phyloP scores from a whole-genome alignment of 2,329 filamentous ascomycete species.

The Aspergillus uvarum region DNA sequence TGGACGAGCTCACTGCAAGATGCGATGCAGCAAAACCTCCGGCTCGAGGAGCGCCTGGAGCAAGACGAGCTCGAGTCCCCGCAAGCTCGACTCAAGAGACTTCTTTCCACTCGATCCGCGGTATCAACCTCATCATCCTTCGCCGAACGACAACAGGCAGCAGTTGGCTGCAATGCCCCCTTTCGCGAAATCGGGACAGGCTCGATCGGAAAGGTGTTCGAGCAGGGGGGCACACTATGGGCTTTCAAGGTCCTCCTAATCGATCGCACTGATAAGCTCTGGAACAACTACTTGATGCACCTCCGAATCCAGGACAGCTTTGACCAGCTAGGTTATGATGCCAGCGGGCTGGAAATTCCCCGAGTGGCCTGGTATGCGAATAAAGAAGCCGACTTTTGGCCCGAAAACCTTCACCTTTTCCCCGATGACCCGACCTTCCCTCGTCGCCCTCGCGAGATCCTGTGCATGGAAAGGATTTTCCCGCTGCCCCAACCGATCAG shows the following conservation, averaged over 20 bases:
- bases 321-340: not conserved
- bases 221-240: not conserved
- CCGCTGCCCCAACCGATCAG: not conserved
- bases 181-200: not conserved
- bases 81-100: too few species aligned
- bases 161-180: not conserved
- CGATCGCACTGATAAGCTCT: not conserved
- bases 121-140: too few species aligned
- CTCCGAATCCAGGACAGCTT: not conserved
- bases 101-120: too few species aligned
- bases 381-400: not conserved
- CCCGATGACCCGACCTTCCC: not conserved
- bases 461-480: slow-evolving; percentile 3
- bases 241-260: not conserved
- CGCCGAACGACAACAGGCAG: too few species aligned
- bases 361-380: too few species aligned
- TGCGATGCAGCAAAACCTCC: too few species aligned
- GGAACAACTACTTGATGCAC: slow-evolving; percentile 2
- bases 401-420: not conserved
- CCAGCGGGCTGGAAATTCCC: not conserved
- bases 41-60: too few species aligned
- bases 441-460: not conserved
- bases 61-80: too few species aligned
- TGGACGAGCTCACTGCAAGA: too few species aligned
- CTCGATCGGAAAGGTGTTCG: not conserved